Evolutionary conservation across 1,139 yeast species (phyloP), one percentile per base, ranked within the genome.

Genomic region (Komagataea norvegica): DNA sequence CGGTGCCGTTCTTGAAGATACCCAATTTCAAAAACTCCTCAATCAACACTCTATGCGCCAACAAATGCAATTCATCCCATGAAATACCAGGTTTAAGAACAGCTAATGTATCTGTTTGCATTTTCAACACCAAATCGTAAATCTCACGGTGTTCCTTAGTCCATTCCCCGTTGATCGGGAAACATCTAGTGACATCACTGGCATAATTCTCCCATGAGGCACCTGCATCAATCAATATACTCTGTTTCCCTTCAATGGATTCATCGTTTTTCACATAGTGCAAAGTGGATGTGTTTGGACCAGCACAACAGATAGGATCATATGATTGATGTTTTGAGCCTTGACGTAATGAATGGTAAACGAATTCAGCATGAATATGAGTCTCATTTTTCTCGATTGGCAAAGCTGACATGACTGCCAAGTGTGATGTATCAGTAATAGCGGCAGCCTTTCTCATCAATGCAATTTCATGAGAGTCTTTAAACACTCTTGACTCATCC

Each of bases 131-230:
- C n/a, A 83, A 66, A 30, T 76, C 77, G 59, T 91, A 91, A 37
- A 91, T 80, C 40, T 75, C 84, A 51, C 85, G 73, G 49, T 89
- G 93, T 56, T 91, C 97, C 47, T 73, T 72, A 10, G 91, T 74
- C 89, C 96, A 91, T 44, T 80, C 79, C 8, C 98, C 98, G 47
- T 70, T 73, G 43, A 88, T 77, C 17, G 98, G 98, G 74, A 88
- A 91, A 56, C 94, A 84, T 59, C 98, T 74, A 15, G 98, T 91
- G 35, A 91, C 96, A 57, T 91, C 98, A 34, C 89, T 72, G 5
- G 96, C 91, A 60, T 91, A 91, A 56, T 87, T 77, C 46, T 77
- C 75, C 96, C 96, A 89, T 65, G 89, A 97, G 7, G 96, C 95
- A 36, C 98, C 98, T 6, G 97, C 97, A 62, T 91, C 98, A 43